Conservation (phyloP, 345 rosid species). For the Anacardium occidentale region DNA sequence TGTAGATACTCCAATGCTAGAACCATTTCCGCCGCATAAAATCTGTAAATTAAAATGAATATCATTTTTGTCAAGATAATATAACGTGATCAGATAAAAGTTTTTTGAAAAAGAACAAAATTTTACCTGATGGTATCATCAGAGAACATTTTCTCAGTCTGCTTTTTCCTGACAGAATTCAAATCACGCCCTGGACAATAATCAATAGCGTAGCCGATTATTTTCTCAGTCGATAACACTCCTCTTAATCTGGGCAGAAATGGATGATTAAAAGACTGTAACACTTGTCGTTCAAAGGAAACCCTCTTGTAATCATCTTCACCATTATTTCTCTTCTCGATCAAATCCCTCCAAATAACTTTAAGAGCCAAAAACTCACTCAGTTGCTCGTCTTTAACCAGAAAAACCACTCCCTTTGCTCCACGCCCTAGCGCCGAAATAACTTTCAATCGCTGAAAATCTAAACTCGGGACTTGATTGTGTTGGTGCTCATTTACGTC, state of each 20-base stretch:
- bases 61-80: neutral
- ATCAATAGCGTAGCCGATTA: conserved; percentile 83
- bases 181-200: conserved; percentile 82
- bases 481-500: neutral
- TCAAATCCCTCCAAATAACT: conserved; percentile 58
- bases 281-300: conserved; percentile 61
- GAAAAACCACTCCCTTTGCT: conserved; percentile 87
- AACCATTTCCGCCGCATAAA: conserved; percentile 89
- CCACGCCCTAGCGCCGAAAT: conserved; percentile 74
- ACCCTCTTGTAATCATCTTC: conserved; percentile 53
- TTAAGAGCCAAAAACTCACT: conserved; percentile 64
- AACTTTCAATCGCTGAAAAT: conserved; percentile 43
- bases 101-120: neutral
- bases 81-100: too few species aligned
- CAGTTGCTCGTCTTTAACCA: conserved; percentile 35
- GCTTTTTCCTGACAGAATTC: conserved; percentile 48
- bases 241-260: conserved; percentile 76
- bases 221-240: conserved; percentile 55
- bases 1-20: conserved; percentile 79
- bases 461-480: conserved; percentile 29
- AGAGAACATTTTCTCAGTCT: conserved; percentile 81
- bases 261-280: conserved; percentile 60
- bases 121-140: conserved; percentile 60
- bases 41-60: conserved; percentile 37
- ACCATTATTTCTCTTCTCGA: conserved; percentile 45